Evolutionary conservation across 2,329 filamentous ascomycete genomes (phyloP), one percentile per base, ranked within the genome.

Genomic region (Phialocephala subalpina): DNA sequence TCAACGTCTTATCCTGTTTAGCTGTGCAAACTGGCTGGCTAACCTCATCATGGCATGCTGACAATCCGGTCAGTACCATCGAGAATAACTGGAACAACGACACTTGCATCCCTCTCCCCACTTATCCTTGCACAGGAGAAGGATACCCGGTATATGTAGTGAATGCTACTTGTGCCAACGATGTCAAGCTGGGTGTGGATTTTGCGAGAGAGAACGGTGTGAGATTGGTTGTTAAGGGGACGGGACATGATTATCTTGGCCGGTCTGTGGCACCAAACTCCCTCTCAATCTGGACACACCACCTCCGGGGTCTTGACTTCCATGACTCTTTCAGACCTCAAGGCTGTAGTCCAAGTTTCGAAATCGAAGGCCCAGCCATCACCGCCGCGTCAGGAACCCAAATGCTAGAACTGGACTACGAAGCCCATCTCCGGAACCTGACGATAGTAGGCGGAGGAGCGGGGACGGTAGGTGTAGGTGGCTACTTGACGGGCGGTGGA

Each of bases 401-500:
- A 60, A 84, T 85, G 69, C 76, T 78, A 27, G 80, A 86, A 6
- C 75, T 84, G 0, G 84, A 87, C 67, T 72, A 78, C 0, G 76
- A 79, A 11, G 80, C 85, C 0, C 77, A 83, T 59, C 70, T 77
- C 1, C 71, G 80, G 63, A 81, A 83, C 57, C 76, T 86, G 18
- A 80, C 80, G 1, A 77, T 89, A 4, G 83, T 90, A 0, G 85
- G 83, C 0, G 88, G 87, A 1, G 82, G 82, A 2, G 82, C 81
- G 42, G 82, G 82, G 52, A 83, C 83, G 0, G 88, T 91, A 1
- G 84, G 86, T 0, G 79, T 87, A 0, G 87, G 87, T 7, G 89
- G 88, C 0, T 91, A 87, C 60, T 78, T 84, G 2, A 86, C 87
- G 16, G 88, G 87, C 0, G 89, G 86, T 1, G 89, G 89, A 0